Percentiles rank a stretch among this genome's conserved stretches.
Conservation (phyloP, 1,284 basidiomycete genomes). For the Ganoderma multipileum region DNA sequence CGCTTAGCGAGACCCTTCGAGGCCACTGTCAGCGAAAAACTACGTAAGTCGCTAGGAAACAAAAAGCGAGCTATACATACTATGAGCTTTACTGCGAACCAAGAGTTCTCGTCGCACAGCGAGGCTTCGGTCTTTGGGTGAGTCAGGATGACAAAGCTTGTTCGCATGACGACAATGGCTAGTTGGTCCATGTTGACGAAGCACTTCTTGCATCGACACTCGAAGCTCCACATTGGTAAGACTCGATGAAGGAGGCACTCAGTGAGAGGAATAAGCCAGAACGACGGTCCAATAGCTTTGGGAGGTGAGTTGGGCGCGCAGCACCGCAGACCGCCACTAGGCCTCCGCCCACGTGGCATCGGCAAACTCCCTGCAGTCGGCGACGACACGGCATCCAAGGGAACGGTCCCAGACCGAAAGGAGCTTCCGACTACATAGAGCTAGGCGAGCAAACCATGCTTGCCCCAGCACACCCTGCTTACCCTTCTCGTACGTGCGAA, state of each 20-base stretch:
- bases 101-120: neutral
- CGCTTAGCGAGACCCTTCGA: neutral
- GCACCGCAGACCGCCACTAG: neutral
- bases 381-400: neutral
- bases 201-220: neutral
- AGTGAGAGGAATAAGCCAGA: neutral
- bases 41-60: neutral
- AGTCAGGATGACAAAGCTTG: neutral
- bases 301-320: neutral
- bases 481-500: neutral
- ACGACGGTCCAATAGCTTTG: neutral
- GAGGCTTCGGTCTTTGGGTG: neutral
- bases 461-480: neutral
- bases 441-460: neutral
- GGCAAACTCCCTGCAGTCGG: neutral
- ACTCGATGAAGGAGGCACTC: neutral
- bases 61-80: neutral
- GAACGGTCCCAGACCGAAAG: neutral
- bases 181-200: constrained; percentile 1
- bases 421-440: neutral
- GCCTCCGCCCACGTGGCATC: neutral
- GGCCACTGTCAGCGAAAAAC: neutral
- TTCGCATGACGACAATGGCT: neutral
- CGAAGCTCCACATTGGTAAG: neutral
- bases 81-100: neutral